Conservation (phyloP, 2,329 filamentous ascomycete species). For the Emericellopsis atlantica region DNA sequence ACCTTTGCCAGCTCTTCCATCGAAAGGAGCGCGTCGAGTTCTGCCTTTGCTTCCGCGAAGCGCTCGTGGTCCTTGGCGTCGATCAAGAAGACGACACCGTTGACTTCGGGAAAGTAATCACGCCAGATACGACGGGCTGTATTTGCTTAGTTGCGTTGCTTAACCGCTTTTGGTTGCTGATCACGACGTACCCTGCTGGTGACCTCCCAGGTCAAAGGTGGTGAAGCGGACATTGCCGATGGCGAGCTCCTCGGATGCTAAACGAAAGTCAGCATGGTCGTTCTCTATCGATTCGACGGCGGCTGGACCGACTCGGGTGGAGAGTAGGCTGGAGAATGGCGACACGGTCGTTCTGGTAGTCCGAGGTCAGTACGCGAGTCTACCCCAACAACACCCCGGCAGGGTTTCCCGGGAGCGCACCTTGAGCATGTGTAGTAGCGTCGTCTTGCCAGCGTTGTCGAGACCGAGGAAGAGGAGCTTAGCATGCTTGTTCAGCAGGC, state of each 20-base stretch:
- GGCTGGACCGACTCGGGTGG: slow-evolving; percentile 61
- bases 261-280: slow-evolving; percentile 6
- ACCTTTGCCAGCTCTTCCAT: slow-evolving; percentile 98
- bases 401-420: slow-evolving; percentile 31
- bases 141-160: neutral
- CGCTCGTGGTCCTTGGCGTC: slow-evolving; percentile 97
- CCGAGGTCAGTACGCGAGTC: neutral
- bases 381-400: neutral
- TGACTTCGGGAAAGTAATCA: slow-evolving; percentile 94
- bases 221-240: slow-evolving; percentile 93
- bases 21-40: slow-evolving; percentile 85
- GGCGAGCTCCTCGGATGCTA: slow-evolving; percentile 80
- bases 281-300: neutral
- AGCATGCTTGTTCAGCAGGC: slow-evolving; percentile 88
- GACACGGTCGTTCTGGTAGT: slow-evolving; percentile 70
- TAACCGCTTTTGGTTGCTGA: neutral
- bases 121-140: slow-evolving; percentile 86
- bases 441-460: slow-evolving; percentile 92
- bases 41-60: slow-evolving; percentile 86
- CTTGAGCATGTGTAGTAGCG: slow-evolving; percentile 91
- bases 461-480: slow-evolving; percentile 90
- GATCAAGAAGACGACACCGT: slow-evolving; percentile 93
- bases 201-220: slow-evolving; percentile 86
- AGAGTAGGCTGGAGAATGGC: slow-evolving; percentile 83
- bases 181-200: slow-evolving; percentile 64